These are phyloP conservation scores for Phytophthora colocasiae DNA, from an alignment of 352 stramenopile genomes.

Conservation along the genomic window DNA sequence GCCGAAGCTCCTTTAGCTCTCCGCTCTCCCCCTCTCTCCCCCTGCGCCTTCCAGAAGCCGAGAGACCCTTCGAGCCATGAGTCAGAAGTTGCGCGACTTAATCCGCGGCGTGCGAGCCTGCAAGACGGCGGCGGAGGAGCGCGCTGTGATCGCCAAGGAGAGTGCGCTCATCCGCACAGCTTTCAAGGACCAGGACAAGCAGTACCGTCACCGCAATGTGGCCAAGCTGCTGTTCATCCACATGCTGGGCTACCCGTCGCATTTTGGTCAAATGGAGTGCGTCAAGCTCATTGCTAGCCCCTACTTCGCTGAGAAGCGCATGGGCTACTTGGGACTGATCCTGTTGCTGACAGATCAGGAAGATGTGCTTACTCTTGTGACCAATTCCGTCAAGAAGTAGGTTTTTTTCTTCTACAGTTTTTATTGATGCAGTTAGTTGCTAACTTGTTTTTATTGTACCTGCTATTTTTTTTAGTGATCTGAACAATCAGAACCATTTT, in stretches of 20 bases:
- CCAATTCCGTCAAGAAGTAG: conserved; percentile 99
- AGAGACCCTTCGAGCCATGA: conserved; percentile 75
- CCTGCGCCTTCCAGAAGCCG: background rate
- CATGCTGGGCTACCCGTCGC: conserved; percentile 99
- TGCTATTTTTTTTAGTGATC: conserved; percentile 64
- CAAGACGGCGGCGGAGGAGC: conserved; percentile 99
- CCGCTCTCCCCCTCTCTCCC: conserved; percentile 8
- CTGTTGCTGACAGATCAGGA: conserved; percentile 98
- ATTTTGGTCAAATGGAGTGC: conserved; percentile 99
- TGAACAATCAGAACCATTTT: conserved; percentile 96
- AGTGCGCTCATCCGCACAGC: conserved; percentile 98
- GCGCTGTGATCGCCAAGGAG: conserved; percentile 99
- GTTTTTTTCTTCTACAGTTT: conserved; percentile 14
- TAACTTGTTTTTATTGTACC: conserved; percentile 8
- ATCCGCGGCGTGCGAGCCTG: conserved; percentile 98
- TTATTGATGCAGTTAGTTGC: background rate
- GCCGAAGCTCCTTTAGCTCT: conserved; percentile 7
- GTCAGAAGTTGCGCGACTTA: conserved; percentile 97
- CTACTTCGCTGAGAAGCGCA: conserved; percentile 99
- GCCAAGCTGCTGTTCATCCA: conserved; percentile 99
- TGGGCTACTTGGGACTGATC: conserved; percentile 98
- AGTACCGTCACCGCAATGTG: conserved; percentile 99
- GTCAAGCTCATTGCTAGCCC: conserved; percentile 99
- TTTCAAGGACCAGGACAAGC: conserved; percentile 98
- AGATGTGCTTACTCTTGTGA: conserved; percentile 99